Conservation (phyloP, 1,284 basidiomycete genomes). For the Bondarzewia mesenterica region DNA sequence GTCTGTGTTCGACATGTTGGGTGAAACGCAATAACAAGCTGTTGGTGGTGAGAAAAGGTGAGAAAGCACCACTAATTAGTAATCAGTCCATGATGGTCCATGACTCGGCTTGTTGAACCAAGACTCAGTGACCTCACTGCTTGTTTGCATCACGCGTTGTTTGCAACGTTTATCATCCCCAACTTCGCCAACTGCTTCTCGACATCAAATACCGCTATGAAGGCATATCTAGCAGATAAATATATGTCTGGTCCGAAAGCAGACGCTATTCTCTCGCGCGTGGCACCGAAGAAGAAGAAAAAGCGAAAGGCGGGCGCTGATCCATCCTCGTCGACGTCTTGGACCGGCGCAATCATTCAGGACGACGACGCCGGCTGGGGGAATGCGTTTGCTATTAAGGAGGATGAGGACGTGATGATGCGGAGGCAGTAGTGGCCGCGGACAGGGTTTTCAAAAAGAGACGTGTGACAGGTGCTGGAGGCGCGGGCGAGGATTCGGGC, state of each 20-base stretch:
- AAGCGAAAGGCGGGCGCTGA: constrained; percentile 52
- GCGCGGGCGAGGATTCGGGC: constrained; percentile 37
- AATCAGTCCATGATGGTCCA: too few species aligned
- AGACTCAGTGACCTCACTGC: too few species aligned
- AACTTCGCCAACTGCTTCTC: not conserved
- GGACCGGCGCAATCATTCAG: constrained; percentile 32
- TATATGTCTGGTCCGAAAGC: constrained; percentile 98
- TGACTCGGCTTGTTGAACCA: too few species aligned
- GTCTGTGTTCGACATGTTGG: constrained; percentile 13
- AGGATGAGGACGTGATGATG: constrained; percentile 40
- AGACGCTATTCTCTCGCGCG: constrained; percentile 82
- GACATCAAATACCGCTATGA: constrained; percentile 36
- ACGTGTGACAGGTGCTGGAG: constrained; percentile 18
- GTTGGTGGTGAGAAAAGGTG: not conserved
- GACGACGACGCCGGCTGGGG: constrained; percentile 71
- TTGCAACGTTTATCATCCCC: too few species aligned
- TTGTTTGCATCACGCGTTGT: too few species aligned
- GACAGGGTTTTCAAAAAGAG: constrained; percentile 77
- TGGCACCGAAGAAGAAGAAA: constrained; percentile 62
- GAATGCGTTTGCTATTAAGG: constrained; percentile 33
- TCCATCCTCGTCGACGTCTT: constrained; percentile 23
- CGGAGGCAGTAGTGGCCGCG: constrained; percentile 54
- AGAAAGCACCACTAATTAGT: not conserved
- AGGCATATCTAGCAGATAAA: constrained; percentile 73
- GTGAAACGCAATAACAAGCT: too few species aligned